Base-by-base conservation (phyloP, 2,329 filamentous ascomycete species). In the Parastagonospora nodorum region DNA sequence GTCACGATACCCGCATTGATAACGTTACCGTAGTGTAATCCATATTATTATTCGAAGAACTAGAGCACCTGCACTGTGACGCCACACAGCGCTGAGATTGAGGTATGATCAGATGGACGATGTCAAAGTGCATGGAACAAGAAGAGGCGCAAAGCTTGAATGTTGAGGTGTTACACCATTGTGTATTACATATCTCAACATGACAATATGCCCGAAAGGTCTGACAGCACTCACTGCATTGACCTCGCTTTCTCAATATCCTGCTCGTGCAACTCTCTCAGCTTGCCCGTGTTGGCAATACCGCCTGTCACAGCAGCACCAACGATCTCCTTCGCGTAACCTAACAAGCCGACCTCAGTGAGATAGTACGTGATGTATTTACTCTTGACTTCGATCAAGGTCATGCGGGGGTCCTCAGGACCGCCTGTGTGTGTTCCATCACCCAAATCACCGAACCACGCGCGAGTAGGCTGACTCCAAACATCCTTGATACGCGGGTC, bases 361-460 rank as follows among this genome's bases (percentile, higher is more conserved):
- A 71, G 55, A 62, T 75, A 77, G 50, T 77, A 75, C 9, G 63
- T 55, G 7, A 75, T 67, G 53, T 77, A 75, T 50, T 71, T 70
- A 5, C 67, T 61, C 63, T 75, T 75, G 29, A 77, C 55, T 56
- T 72, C 69, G 47, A 72, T 72, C 15, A 72, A 47, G n/a, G 67
- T 59, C 77, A 81, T 80, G 5, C 79, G 60, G 11, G 79, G 79
- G 56, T 81, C 79, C 14, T 78, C 73, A 0, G 75, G 64, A 1
- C 68, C 73, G 7, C 77, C 79, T 50, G 72, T 73, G 50, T 81
- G 78, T 35, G 75, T 75, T 8, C 78, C 78, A 60, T 81, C 79
- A 1, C 76, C 76, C 11, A 81, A 54, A 53, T 82, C 78, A 4
- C 79, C 79, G 47, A 81, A 81, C 79, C 79, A 82, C 5, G 77